A percentile compares a stretch with the other conserved stretches of the same genome.
These are phyloP conservation scores for Podospora australis DNA, from an alignment of 495 filamentous ascomycete genomes.

Conservation along the genomic window DNA sequence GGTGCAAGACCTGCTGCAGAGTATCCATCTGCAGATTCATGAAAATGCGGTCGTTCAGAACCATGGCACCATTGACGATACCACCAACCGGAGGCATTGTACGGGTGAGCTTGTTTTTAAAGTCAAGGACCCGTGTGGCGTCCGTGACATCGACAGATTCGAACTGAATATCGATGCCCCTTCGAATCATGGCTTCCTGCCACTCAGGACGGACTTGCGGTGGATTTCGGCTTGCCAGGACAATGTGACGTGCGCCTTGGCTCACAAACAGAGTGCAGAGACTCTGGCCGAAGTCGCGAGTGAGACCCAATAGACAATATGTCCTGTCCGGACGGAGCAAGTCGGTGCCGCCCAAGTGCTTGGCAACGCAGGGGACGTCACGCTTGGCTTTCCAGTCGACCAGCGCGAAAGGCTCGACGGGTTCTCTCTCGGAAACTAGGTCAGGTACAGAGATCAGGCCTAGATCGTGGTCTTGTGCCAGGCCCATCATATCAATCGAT, in stretches of 20 bases:
- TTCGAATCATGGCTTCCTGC: slow-evolving; percentile 31
- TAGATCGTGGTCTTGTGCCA: not conserved
- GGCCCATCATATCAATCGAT: slow-evolving; percentile 5
- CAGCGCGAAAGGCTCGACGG: slow-evolving; percentile 17
- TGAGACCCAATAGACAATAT: slow-evolving; percentile 53
- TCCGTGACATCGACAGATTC: slow-evolving; percentile 31
- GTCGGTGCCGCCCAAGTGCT: slow-evolving; percentile 7
- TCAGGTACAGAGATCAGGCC: slow-evolving; percentile 15
- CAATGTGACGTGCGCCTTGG: slow-evolving; percentile 49
- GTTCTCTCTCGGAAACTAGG: slow-evolving; percentile 11
- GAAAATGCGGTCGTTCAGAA: slow-evolving; percentile 45
- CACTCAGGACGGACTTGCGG: slow-evolving; percentile 28
- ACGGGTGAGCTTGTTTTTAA: slow-evolving; percentile 22
- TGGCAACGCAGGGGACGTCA: slow-evolving; percentile 10
- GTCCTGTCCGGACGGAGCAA: slow-evolving; percentile 39
- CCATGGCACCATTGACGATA: slow-evolving; percentile 50
- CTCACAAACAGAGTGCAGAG: slow-evolving; percentile 50
- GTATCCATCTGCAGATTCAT: slow-evolving; percentile 37
- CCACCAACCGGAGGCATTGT: slow-evolving; percentile 37
- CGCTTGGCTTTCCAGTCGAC: slow-evolving; percentile 37
- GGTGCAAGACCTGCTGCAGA: slow-evolving; percentile 34
- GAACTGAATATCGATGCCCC: slow-evolving; percentile 29
- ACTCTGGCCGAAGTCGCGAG: slow-evolving; percentile 52
- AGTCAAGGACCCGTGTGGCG: slow-evolving; percentile 18
- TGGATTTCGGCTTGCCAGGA: slow-evolving; percentile 52